Evolutionary conservation across 139 green algal species (phyloP).

Genomic region (Chlamydomonas applanata): DNA sequence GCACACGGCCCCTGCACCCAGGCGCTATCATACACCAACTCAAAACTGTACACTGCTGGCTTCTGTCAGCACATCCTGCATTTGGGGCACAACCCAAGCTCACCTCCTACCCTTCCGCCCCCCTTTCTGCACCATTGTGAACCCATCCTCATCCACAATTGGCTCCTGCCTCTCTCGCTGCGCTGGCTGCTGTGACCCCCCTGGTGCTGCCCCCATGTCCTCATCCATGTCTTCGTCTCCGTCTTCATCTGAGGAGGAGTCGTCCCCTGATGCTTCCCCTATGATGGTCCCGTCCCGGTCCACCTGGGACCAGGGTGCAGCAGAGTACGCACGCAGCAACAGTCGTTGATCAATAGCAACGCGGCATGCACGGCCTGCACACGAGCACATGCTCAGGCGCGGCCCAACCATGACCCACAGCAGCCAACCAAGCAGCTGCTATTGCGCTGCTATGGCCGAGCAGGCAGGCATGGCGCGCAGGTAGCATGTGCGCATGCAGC

Average conservation of each 20-base stretch:
- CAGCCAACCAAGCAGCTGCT: too few relatives aligned
- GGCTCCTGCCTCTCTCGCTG: slow-evolving; percentile 6
- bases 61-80: too few relatives aligned
- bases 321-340: not conserved
- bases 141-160: slow-evolving; percentile 70
- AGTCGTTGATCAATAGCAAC: not conserved
- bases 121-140: slow-evolving; percentile 58
- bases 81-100: too few relatives aligned
- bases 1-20: too few relatives aligned
- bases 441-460: too few relatives aligned
- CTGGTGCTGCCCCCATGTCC: slow-evolving; percentile 32
- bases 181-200: not conserved
- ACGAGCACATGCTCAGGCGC: not conserved
- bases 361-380: not conserved
- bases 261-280: slow-evolving; percentile 34
- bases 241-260: slow-evolving; percentile 32
- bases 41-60: too few relatives aligned
- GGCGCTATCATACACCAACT: too few relatives aligned
- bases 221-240: slow-evolving; percentile 34
- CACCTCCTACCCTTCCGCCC: slow-evolving; percentile 16
- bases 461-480: too few relatives aligned
- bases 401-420: not conserved
- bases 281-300: slow-evolving; percentile 56
- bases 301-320: slow-evolving; percentile 27
- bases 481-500: not conserved